Conservation (phyloP, 192 early-diverging fungal genomes). For the Phlyctochytrium arcticum region DNA sequence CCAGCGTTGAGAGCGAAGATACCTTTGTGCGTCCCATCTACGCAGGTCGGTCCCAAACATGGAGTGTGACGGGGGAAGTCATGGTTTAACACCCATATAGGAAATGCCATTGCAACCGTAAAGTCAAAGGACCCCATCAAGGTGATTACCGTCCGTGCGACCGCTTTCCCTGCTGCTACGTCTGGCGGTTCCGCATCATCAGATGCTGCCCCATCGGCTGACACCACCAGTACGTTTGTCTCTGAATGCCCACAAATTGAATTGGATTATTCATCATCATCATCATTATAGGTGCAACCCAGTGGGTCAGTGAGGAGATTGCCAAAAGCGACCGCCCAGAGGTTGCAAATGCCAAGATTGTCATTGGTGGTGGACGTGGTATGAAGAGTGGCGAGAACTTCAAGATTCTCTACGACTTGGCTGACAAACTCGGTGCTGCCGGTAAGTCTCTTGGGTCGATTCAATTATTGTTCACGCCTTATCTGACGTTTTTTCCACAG, state of each 20-base stretch:
- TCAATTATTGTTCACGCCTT: background rate
- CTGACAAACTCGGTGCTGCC: constrained; percentile 90
- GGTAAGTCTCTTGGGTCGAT: constrained; percentile 43
- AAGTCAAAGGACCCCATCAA: constrained; percentile 84
- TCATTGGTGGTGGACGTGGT: constrained; percentile 92
- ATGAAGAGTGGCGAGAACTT: constrained; percentile 97
- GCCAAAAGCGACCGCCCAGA: constrained; percentile 94
- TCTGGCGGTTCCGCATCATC: constrained; percentile 52
- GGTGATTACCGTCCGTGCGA: constrained; percentile 84
- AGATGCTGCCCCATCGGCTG: constrained; percentile 67
- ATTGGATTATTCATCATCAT: background rate
- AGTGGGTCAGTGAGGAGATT: constrained; percentile 87
- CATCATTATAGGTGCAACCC: constrained; percentile 41
- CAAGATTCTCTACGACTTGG: constrained; percentile 82
- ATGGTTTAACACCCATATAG: constrained; percentile 24
- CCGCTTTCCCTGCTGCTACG: constrained; percentile 79
- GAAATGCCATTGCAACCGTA: constrained; percentile 95
- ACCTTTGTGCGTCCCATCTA: constrained; percentile 96
- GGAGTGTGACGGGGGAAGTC: background rate
- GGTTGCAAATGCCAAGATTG: constrained; percentile 78
- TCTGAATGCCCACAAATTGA: background rate
- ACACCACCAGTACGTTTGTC: constrained; percentile 33
- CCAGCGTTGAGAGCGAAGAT: constrained; percentile 69
- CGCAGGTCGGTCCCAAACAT: constrained; percentile 60
- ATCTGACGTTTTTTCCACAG: constrained; percentile 37